These are phyloP conservation scores for Lichtheimia corymbifera DNA, from an alignment of 371 early-diverging fungal species.

Conservation along the genomic window DNA sequence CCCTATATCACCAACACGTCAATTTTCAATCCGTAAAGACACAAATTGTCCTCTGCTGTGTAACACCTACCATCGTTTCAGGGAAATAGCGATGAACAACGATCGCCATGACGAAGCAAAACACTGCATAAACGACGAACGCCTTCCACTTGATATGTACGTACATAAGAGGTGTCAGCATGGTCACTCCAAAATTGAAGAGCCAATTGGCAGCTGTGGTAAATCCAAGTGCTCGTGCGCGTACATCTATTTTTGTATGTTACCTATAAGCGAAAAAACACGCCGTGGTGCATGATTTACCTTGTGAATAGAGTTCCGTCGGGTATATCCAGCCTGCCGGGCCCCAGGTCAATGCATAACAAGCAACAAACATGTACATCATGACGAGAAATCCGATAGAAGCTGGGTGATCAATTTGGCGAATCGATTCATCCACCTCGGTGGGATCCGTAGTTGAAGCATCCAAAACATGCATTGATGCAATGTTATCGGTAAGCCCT, in stretches of 20 bases:
- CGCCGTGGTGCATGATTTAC: conserved; percentile 10
- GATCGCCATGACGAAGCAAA: conserved; percentile 58
- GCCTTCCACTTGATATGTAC: conserved; percentile 62
- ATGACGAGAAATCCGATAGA: conserved; percentile 65
- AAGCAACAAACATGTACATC: conserved; percentile 72
- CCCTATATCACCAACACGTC: no score
- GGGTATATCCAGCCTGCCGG: conserved; percentile 94
- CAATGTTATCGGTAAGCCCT: conserved; percentile 33
- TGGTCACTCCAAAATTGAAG: conserved; percentile 71
- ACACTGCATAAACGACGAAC: conserved; percentile 66
- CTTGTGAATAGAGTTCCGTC: conserved; percentile 83
- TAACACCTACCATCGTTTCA: conserved; percentile 75
- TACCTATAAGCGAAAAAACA: no score
- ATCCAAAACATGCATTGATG: conserved; percentile 9
- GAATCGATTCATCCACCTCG: background rate
- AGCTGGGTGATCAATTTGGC: conserved; percentile 20
- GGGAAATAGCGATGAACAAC: conserved; percentile 75
- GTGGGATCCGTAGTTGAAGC: conserved; percentile 5
- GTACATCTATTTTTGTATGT: conserved; percentile 48
- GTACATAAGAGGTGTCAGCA: conserved; percentile 66
- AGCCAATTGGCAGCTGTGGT: conserved; percentile 92
- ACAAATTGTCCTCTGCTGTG: background rate
- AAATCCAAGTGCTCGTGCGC: conserved; percentile 83
- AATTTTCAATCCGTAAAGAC: no score
- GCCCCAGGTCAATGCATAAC: conserved; percentile 89